Evolutionary conservation across 2,329 filamentous ascomycete species (phyloP).

Genomic region (Colletotrichum spinosum): DNA sequence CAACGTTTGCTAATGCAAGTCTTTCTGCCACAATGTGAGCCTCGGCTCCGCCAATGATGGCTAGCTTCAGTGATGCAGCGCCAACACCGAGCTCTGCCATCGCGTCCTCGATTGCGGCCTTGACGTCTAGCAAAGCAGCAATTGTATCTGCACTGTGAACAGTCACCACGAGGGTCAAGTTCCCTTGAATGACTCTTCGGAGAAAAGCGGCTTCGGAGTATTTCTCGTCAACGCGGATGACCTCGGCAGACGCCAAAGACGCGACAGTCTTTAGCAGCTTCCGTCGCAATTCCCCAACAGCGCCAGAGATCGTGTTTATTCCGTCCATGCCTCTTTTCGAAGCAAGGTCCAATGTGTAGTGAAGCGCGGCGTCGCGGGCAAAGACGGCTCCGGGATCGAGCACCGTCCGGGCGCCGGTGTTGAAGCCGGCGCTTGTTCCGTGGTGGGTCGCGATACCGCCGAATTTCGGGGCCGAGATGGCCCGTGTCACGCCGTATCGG

Average conservation of each 20-base stretch:
- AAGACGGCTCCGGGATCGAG: slow-evolving; percentile 64
- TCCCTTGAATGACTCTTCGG: slow-evolving; percentile 63
- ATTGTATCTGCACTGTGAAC: slow-evolving; percentile 74
- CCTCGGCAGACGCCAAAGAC: slow-evolving; percentile 47
- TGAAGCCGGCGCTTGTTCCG: slow-evolving; percentile 70
- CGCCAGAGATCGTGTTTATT: slow-evolving; percentile 64
- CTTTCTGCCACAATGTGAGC: slow-evolving; percentile 68
- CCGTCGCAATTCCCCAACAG: slow-evolving; percentile 61
- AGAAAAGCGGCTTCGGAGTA: slow-evolving; percentile 64
- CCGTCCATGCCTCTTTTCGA: slow-evolving; percentile 54
- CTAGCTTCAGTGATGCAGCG: slow-evolving; percentile 55
- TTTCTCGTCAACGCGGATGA: slow-evolving; percentile 50
- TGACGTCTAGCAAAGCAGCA: slow-evolving; percentile 67
- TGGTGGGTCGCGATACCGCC: slow-evolving; percentile 56
- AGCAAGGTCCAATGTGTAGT: slow-evolving; percentile 65
- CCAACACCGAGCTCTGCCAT: slow-evolving; percentile 37
- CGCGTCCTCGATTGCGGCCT: slow-evolving; percentile 63
- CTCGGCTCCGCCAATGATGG: slow-evolving; percentile 73
- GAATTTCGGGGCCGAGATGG: slow-evolving; percentile 67
- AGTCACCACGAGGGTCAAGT: slow-evolving; percentile 66
- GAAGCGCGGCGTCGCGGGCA: slow-evolving; percentile 64
- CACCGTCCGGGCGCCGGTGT: slow-evolving; percentile 59
- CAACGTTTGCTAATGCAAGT: slow-evolving; percentile 66
- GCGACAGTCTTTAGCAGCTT: slow-evolving; percentile 66
- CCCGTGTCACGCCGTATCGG: slow-evolving; percentile 68